phyloP scores from a whole-genome alignment of 805 yeast species.

The Candida multigemmis region DNA sequence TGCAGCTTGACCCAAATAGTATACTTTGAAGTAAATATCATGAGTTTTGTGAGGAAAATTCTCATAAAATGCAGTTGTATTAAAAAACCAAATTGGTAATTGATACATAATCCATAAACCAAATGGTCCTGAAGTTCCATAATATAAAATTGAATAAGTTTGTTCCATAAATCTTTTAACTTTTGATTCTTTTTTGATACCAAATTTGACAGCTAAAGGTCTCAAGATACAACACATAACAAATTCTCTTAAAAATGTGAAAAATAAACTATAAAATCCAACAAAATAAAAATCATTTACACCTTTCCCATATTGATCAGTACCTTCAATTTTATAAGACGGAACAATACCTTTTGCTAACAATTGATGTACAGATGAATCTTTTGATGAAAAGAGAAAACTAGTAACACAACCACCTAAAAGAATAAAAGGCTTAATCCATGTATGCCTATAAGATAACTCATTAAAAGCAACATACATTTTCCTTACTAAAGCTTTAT shows the following conservation, averaged over 20 bases:
- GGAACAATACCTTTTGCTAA: constrained; percentile 55
- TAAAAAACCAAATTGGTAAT: constrained; percentile 83
- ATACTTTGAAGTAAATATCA: constrained; percentile 62
- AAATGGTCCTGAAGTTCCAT: constrained; percentile 70
- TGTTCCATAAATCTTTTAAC: constrained; percentile 87
- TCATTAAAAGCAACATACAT: constrained; percentile 52
- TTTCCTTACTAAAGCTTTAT: constrained; percentile 47
- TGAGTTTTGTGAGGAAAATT: constrained; percentile 78
- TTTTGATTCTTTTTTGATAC: constrained; percentile 47
- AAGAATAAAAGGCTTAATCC: constrained; percentile 60
- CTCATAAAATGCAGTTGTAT: constrained; percentile 72
- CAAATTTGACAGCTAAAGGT: constrained; percentile 56
- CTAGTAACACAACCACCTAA: constrained; percentile 30
- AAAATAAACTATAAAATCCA: constrained; percentile 70
- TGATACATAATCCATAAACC: constrained; percentile 82
- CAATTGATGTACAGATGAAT: constrained; percentile 44
- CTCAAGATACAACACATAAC: constrained; percentile 71
- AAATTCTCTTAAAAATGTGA: constrained; percentile 88
- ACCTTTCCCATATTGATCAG: constrained; percentile 83
- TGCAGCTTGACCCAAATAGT: constrained; percentile 87
- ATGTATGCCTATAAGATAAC: constrained; percentile 50
- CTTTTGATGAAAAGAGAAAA: constrained; percentile 49
- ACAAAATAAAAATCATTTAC: constrained; percentile 73
- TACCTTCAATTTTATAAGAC: constrained; percentile 53
- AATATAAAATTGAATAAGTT: constrained; percentile 75